These are phyloP conservation scores for Penicillium janthinellum DNA, from an alignment of 2,329 filamentous ascomycete species.

Conservation along the genomic window DNA sequence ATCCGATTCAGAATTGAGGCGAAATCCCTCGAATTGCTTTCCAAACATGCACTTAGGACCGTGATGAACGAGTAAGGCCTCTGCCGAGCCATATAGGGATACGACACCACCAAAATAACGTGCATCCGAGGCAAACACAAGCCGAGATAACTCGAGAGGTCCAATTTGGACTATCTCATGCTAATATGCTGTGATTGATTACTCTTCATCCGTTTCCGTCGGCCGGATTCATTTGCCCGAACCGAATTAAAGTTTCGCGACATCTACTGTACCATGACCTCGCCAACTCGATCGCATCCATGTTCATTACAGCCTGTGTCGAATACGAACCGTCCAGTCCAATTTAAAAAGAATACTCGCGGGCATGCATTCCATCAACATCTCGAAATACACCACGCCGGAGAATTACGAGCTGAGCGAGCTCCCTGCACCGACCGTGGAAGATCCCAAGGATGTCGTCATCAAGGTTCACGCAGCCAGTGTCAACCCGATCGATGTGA, in stretches of 20 bases:
- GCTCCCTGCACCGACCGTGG: constrained; percentile 18
- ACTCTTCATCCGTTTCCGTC: constrained; percentile 3
- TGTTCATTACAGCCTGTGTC: not conserved
- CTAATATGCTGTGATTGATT: not conserved
- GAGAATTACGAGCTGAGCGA: constrained; percentile 23
- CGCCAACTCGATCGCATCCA: not conserved
- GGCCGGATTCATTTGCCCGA: constrained; percentile 5
- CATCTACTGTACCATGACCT: not conserved
- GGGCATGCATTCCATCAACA: constrained; percentile 24
- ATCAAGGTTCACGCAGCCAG: constrained; percentile 45
- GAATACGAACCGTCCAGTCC: not conserved
- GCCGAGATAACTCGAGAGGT: not conserved
- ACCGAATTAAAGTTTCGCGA: not conserved
- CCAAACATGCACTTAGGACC: no score
- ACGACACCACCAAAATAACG: not conserved
- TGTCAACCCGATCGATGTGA: constrained; percentile 51
- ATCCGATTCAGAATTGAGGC: not conserved
- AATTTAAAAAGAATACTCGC: no score
- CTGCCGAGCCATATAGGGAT: not conserved
- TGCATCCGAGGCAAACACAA: not conserved
- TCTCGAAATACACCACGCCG: constrained; percentile 20
- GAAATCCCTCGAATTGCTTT: not conserved
- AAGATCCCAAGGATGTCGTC: constrained; percentile 22
- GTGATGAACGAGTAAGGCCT: no score
- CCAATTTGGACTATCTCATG: not conserved